Conservation (phyloP, 2,329 filamentous ascomycete genomes). For the Cadophora malorum region DNA sequence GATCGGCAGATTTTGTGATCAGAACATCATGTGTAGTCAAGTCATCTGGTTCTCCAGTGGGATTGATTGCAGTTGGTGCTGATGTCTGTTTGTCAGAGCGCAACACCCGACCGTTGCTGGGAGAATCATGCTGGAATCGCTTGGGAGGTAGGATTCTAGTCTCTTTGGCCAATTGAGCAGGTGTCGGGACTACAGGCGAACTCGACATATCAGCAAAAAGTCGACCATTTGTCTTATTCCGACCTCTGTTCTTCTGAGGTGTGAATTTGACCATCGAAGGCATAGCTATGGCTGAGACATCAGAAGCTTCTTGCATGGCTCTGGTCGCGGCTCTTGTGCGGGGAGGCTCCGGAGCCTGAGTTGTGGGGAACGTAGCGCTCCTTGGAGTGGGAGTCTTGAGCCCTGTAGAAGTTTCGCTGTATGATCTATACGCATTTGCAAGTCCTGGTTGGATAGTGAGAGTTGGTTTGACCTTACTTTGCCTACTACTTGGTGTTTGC, state of each 20-base stretch:
- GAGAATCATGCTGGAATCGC: not conserved
- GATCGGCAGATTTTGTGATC: not conserved
- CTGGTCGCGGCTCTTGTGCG: conserved; percentile 15
- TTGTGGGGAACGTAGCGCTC: conserved; percentile 15
- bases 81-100: not conserved
- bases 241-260: not conserved
- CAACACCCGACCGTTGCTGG: not conserved
- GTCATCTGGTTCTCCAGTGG: not conserved
- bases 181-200: not conserved
- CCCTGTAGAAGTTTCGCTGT: conserved; percentile 9
- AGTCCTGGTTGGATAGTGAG: conserved; percentile 19
- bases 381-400: conserved; percentile 25
- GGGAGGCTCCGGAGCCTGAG: conserved; percentile 2
- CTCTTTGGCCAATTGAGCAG: not conserved
- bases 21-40: not conserved
- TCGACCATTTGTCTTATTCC: not conserved
- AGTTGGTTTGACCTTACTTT: conserved; percentile 7
- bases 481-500: not conserved
- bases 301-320: not conserved
- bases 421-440: conserved; percentile 21
- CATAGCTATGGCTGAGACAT: conserved; percentile 13
- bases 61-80: not conserved
- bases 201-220: not conserved
- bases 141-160: conserved; percentile 3
- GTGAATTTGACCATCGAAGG: conserved; percentile 14